These are phyloP conservation scores for Botryotinia globosa DNA, from an alignment of 2,329 filamentous ascomycete species.

Conservation along the genomic window DNA sequence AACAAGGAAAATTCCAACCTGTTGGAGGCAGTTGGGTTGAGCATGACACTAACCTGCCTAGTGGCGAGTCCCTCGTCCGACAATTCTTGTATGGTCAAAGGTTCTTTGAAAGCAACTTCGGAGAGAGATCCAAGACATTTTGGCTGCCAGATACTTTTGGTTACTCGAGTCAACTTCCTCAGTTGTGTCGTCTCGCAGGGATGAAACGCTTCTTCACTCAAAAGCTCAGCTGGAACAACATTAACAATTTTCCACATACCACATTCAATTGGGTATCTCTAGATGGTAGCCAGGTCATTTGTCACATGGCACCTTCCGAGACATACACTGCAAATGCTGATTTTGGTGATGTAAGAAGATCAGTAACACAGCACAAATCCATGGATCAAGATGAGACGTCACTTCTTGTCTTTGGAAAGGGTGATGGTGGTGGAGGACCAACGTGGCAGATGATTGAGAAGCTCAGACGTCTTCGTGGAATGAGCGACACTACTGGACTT, in stretches of 20 bases:
- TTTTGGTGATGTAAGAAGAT: conserved; percentile 90
- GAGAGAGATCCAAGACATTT: conserved; percentile 83
- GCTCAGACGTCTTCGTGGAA: conserved; percentile 83
- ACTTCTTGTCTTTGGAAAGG: conserved; percentile 91
- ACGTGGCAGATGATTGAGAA: conserved; percentile 95
- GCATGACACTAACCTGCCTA: conserved; percentile 96
- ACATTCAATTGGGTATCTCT: conserved; percentile 98
- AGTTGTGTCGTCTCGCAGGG: conserved; percentile 87
- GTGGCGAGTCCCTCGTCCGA: conserved; percentile 87
- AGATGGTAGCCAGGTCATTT: conserved; percentile 93
- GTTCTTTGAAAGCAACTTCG: conserved; percentile 92
- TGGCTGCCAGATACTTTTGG: conserved; percentile 99
- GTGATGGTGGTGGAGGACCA: conserved; percentile 91
- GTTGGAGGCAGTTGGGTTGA: conserved; percentile 99
- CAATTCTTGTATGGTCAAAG: conserved; percentile 96
- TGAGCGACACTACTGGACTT: conserved; percentile 80
- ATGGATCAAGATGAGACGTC: conserved; percentile 91
- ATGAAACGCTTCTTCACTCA: conserved; percentile 98
- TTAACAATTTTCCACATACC: conserved; percentile 97
- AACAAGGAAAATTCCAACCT: conserved; percentile 86
- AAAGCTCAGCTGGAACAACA: conserved; percentile 99
- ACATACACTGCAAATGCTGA: conserved; percentile 94
- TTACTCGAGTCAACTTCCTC: conserved; percentile 91
- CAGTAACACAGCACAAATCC: conserved; percentile 89
- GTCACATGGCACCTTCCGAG: conserved; percentile 94